Conservation (phyloP, 768 basidiomycete species). For the Imleria badia region DNA sequence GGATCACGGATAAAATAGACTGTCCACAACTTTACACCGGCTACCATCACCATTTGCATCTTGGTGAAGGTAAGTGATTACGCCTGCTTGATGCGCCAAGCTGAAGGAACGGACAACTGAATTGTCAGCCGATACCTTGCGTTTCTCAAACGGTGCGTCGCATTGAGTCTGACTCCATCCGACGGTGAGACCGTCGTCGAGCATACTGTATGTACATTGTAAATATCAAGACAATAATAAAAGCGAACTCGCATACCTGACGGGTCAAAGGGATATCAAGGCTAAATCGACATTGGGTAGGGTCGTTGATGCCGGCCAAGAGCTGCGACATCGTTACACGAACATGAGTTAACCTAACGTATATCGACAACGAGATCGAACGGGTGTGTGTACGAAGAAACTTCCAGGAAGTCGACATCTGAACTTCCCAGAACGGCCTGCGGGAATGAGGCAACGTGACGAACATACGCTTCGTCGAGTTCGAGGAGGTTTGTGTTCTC, state of each 20-base stretch:
- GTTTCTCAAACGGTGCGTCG: not conserved
- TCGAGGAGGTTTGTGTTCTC: not conserved
- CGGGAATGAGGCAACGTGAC: not conserved
- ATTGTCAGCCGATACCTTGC: no score
- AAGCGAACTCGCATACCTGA: not conserved
- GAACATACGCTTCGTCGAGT: not conserved
- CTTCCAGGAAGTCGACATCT: not conserved
- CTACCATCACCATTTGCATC: no score
- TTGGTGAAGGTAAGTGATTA: no score
- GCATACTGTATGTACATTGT: not conserved
- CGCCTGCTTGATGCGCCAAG: no score
- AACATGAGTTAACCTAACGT: not conserved
- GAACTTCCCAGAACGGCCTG: not conserved
- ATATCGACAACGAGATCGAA: not conserved
- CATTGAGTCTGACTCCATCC: slow-evolving; percentile 8
- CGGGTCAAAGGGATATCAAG: not conserved
- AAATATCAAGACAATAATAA: not conserved
- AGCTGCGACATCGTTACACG: not conserved
- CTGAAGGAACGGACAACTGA: no score
- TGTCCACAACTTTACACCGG: no score
- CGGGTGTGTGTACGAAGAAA: not conserved
- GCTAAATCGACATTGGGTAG: not conserved
- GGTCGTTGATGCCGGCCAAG: not conserved
- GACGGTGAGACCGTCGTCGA: slow-evolving; percentile 3
- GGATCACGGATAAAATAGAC: no score